Evolutionary conservation across 371 early-diverging fungal genomes (phyloP).

Genomic region (Mortierella sp.): DNA sequence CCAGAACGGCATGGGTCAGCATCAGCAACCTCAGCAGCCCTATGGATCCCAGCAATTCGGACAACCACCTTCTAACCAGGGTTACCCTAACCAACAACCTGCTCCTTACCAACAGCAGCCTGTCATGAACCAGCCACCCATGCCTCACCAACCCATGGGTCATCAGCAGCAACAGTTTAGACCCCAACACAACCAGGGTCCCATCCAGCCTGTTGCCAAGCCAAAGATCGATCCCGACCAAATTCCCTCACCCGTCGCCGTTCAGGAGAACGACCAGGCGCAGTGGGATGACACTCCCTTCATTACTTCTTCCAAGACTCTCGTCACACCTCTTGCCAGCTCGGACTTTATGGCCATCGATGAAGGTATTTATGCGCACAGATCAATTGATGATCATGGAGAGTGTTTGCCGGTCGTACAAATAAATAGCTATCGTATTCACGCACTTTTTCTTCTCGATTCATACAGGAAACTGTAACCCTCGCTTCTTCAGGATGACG

Average conservation of each 20-base stretch:
- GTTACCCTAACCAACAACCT: constrained; percentile 26
- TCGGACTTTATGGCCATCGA: constrained; percentile 87
- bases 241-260: constrained; percentile 91
- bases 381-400: not conserved
- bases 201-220: constrained; percentile 49
- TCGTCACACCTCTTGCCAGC: constrained; percentile 82
- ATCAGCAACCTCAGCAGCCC: constrained; percentile 27
- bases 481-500: constrained; percentile 93
- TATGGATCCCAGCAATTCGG: constrained; percentile 35
- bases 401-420: too few relatives aligned
- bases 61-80: constrained; percentile 25
- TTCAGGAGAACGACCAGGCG: constrained; percentile 84
- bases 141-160: constrained; percentile 20
- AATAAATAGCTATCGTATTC: not conserved
- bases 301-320: constrained; percentile 75
- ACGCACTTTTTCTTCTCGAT: not conserved
- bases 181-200: constrained; percentile 34
- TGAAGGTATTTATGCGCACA: constrained; percentile 70
- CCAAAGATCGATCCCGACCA: constrained; percentile 93
- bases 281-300: constrained; percentile 73
- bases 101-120: constrained; percentile 36
- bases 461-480: constrained; percentile 86
- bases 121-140: constrained; percentile 15
- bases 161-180: constrained; percentile 41
- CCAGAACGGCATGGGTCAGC: constrained; percentile 17